Conservation (phyloP, 805 yeast species). For the Komagataella kurtzmanii region DNA sequence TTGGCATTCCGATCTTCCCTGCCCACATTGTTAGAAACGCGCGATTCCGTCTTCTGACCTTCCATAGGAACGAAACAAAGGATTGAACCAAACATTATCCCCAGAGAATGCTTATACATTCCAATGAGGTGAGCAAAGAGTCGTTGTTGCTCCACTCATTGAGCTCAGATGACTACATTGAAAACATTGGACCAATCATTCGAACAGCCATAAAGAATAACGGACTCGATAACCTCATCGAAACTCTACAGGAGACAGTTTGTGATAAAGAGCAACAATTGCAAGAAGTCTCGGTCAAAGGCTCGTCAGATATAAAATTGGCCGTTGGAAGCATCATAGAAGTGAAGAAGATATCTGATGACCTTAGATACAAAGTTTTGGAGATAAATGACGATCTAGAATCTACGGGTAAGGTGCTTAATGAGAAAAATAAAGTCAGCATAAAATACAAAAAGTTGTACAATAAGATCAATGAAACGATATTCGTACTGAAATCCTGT, state of each 20-base stretch:
- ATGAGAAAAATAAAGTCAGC: conserved; percentile 44
- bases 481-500: conserved; percentile 54
- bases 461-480: conserved; percentile 59
- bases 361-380: conserved; percentile 39
- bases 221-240: conserved; percentile 42
- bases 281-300: conserved; percentile 43
- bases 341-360: conserved; percentile 44
- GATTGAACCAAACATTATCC: not conserved
- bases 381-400: conserved; percentile 45
- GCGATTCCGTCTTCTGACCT: not conserved
- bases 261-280: conserved; percentile 48
- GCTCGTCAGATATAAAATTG: conserved; percentile 38
- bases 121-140: conserved; percentile 5
- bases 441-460: conserved; percentile 51
- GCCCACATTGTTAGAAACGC: not conserved
- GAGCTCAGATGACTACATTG: conserved; percentile 57
- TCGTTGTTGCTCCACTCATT: conserved; percentile 22
- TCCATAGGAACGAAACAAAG: not conserved
- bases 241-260: conserved; percentile 42
- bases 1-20: too few relatives aligned
- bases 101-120: not conserved
- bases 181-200: conserved; percentile 67
- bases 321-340: conserved; percentile 52
- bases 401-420: conserved; percentile 52
- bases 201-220: conserved; percentile 44